A percentile compares a stretch with the other conserved stretches of the same genome.
These are phyloP conservation scores for Pythium sp. DNA, from an alignment of 352 stramenopile genomes.

Conservation along the genomic window DNA sequence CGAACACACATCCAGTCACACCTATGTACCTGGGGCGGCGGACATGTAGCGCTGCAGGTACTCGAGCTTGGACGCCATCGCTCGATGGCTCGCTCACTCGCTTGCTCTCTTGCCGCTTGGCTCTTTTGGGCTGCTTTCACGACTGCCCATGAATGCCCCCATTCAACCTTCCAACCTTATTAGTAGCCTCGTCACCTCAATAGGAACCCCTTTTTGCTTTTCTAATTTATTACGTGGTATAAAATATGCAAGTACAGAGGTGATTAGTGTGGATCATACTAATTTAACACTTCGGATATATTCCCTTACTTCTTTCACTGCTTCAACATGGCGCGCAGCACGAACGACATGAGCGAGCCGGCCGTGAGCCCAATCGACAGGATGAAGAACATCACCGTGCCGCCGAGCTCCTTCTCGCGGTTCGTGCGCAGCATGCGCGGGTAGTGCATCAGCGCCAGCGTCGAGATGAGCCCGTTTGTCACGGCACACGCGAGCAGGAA, in stretches of 20 bases:
- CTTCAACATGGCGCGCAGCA: constrained; percentile 73
- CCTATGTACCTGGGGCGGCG: constrained; percentile 25
- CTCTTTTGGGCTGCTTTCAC: neutral
- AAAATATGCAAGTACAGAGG: neutral
- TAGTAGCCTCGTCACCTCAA: neutral
- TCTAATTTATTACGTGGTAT: no score
- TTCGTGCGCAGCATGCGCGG: constrained; percentile 46
- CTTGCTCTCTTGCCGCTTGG: neutral
- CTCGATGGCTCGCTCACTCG: neutral
- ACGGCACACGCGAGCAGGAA: constrained; percentile 60
- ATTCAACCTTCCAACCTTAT: neutral
- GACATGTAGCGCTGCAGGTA: constrained; percentile 81
- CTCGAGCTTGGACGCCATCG: constrained; percentile 68
- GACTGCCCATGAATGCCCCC: neutral
- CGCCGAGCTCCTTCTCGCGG: constrained; percentile 67
- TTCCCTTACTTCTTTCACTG: constrained; percentile 27
- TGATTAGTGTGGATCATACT: neutral
- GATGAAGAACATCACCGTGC: constrained; percentile 83
- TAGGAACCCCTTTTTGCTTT: no score
- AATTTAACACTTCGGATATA: neutral
- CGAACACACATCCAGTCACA: neutral
- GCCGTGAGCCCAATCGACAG: constrained; percentile 67
- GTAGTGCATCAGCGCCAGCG: constrained; percentile 79
- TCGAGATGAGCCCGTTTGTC: constrained; percentile 72
- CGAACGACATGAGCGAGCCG: constrained; percentile 77